These are phyloP conservation scores for Ceratobasidium sp. DNA, from an alignment of 1,284 basidiomycete genomes.

Conservation along the genomic window DNA sequence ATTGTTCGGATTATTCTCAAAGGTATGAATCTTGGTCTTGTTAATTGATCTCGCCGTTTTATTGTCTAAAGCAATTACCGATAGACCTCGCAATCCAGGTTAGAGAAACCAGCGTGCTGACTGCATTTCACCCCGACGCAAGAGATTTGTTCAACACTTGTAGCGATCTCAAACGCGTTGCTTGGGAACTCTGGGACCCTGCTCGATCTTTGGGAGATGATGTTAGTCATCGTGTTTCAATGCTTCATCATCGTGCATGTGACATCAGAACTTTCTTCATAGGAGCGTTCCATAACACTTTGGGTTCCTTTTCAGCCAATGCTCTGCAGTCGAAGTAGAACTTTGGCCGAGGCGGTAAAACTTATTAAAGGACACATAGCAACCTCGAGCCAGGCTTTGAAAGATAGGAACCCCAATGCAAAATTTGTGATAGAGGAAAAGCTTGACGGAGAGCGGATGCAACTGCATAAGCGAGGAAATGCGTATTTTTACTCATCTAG, in stretches of 20 bases:
- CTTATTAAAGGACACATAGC: conserved; percentile 75
- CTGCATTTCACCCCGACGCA: conserved; percentile 91
- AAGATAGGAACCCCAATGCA: conserved; percentile 50
- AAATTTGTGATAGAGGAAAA: conserved; percentile 94
- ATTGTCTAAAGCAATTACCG: not conserved
- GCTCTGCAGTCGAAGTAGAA: conserved; percentile 87
- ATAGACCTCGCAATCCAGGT: conserved; percentile 85
- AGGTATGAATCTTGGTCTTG: conserved; percentile 65
- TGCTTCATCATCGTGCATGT: too few relatives aligned
- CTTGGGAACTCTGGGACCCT: conserved; percentile 83
- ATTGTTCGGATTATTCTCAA: conserved; percentile 93
- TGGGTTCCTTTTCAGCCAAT: conserved; percentile 92
- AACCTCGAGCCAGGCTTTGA: not conserved
- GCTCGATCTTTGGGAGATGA: conserved; percentile 61
- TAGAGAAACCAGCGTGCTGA: conserved; percentile 89
- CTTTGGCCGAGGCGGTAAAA: conserved; percentile 85
- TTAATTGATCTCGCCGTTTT: not conserved
- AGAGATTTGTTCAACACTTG: conserved; percentile 93
- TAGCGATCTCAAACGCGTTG: conserved; percentile 92
- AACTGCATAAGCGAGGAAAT: conserved; percentile 89
- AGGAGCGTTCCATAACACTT: conserved; percentile 86
- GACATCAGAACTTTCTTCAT: too few relatives aligned
- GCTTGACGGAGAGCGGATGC: conserved; percentile 94
- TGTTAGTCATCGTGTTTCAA: conserved; percentile 57
- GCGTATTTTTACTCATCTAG: conserved; percentile 93